Percentiles rank a stretch among this genome's conserved stretches.
Conservation (phyloP, 805 yeast species). For the Tetrapisispora taiwanensis region DNA sequence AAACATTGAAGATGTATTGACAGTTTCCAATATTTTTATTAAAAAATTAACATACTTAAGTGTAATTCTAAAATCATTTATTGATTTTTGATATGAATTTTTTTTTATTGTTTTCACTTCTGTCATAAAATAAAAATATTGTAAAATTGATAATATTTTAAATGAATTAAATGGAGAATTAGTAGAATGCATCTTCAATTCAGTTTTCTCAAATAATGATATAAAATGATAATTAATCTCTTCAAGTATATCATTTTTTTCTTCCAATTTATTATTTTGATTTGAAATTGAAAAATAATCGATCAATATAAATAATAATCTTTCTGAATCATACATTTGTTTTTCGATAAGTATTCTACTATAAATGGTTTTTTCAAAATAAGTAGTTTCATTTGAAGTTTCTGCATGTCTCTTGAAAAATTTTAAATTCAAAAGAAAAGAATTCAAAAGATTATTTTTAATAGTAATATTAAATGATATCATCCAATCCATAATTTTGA, state of each 20-base stretch:
- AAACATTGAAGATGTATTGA: constrained; percentile 9
- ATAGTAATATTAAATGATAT: constrained; percentile 11
- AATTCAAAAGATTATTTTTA: constrained; percentile 11
- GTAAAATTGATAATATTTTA: constrained; percentile 20
- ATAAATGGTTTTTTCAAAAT: neutral
- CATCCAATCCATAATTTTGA: constrained; percentile 20
- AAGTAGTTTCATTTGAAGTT: neutral
- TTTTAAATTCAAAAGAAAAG: constrained; percentile 7
- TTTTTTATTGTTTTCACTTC: neutral
- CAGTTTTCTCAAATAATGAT: neutral
- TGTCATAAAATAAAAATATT: constrained; percentile 7
- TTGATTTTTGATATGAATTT: too few species aligned
- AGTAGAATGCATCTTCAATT: neutral
- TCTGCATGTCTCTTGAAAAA: constrained; percentile 5
- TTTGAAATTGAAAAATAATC: constrained; percentile 2
- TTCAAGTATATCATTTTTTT: constrained; percentile 15
- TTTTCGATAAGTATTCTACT: neutral
- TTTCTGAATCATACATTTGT: neutral
- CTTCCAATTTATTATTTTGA: neutral
- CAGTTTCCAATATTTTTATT: constrained; percentile 9
- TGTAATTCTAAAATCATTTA: neutral
- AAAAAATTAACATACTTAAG: neutral
- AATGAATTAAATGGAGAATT: constrained; percentile 12
- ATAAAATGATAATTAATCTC: neutral
- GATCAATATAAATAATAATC: constrained; percentile 3